Evolutionary conservation across 2,329 filamentous ascomycete species (phyloP), one percentile per base, ranked within the genome.

Genomic region (Penicillium sp.): DNA sequence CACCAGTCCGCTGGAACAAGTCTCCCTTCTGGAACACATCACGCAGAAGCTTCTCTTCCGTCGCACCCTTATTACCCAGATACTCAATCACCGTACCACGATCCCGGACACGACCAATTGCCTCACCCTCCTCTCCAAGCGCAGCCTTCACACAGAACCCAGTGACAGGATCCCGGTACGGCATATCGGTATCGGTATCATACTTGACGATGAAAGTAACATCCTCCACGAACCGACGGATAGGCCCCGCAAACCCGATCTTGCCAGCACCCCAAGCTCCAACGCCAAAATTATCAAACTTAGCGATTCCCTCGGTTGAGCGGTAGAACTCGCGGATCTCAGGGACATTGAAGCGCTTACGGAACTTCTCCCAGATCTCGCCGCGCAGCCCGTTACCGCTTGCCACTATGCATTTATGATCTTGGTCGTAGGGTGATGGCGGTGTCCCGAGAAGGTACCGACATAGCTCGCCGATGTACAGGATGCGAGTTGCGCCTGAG

Each of bases 381-480:
- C 67, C 71, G 1, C 77, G 71, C 10, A 82, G 62, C 0, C 79
- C 79, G 48, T 81, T 82, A 0, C 79, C 79, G n/a, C 64, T 63
- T 3, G 76, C 77, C 1, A 77, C 72, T 22, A 75, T 76, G 55
- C 77, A 76, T 4, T 70, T 65, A 60, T 82, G 79, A 19, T 71
- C 65, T 12, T 67, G 66, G 57, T 81, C 79, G 26, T 78, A 78
- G 0, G 75, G 75, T 0, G 75, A 75, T 0, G 77, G 72, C 0
- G 77, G 74, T 0, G 75, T 72, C 19, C 75, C 70, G 10, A 81
- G 67, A 1, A 82, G 71, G 55, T 81, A 82, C 7, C 79, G 71
- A 55, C 77, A 80, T 6, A 80, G 64, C 61, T 82, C 79, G 30
- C 79, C 79, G 17, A 82, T 78, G 48, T 75, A 80, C 4, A 79